Evolutionary conservation across 2,329 filamentous ascomycete species (phyloP).

Genomic region (Tetracladium maxilliforme): DNA sequence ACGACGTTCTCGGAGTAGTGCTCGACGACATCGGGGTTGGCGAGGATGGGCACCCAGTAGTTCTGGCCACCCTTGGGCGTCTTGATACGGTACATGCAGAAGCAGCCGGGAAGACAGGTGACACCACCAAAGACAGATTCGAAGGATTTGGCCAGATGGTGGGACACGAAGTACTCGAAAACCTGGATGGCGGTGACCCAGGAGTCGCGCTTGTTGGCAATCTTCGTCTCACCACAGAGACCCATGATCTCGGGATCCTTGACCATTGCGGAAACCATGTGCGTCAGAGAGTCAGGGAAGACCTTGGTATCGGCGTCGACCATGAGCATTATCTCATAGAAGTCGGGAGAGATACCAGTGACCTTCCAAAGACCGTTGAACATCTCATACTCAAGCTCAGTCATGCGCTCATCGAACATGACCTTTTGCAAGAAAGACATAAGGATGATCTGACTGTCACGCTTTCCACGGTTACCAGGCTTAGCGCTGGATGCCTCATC

Average conservation of each 20-base stretch:
- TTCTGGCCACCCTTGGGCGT: constrained; percentile 96
- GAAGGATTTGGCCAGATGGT: constrained; percentile 93
- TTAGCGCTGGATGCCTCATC: constrained; percentile 71
- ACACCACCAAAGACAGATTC: constrained; percentile 98
- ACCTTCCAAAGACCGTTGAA: constrained; percentile 99
- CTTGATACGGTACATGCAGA: constrained; percentile 99
- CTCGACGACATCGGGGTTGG: constrained; percentile 96
- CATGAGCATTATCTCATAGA: constrained; percentile 97
- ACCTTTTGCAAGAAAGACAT: constrained; percentile 99
- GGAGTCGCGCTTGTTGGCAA: constrained; percentile 88
- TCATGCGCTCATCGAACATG: constrained; percentile 99
- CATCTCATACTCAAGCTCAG: constrained; percentile 97
- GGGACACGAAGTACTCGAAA: constrained; percentile 98
- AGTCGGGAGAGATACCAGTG: constrained; percentile 94
- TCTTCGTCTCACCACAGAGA: constrained; percentile 96
- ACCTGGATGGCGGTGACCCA: constrained; percentile 99
- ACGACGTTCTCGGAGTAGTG: constrained; percentile 99
- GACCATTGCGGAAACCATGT: constrained; percentile 99
- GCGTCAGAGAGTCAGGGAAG: constrained; percentile 93
- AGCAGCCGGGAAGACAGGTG: constrained; percentile 94
- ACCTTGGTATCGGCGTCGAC: constrained; percentile 99
- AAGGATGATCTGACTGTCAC: constrained; percentile 95
- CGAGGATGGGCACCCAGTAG: constrained; percentile 98
- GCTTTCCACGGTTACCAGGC: constrained; percentile 94
- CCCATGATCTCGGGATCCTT: constrained; percentile 99